Base-by-base conservation (phyloP, 257 asterid genomes). In the Solanum sejunctum region DNA sequence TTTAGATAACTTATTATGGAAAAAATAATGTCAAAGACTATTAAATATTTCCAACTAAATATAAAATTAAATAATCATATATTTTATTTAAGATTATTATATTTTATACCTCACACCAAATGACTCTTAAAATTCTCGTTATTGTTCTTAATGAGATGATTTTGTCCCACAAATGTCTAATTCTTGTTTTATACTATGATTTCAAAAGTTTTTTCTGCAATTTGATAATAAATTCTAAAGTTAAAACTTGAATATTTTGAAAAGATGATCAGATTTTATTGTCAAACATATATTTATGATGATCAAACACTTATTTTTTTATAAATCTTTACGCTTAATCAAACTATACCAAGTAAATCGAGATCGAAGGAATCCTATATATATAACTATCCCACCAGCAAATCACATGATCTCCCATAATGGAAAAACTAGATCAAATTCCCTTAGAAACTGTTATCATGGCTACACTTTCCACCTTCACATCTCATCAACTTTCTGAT, bases 381-480 rank as follows among this genome's bases (percentile, higher is more conserved):
- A 36, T 36, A 20, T 18, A 58, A 20, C 7, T 78, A 72, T 57
- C 21, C n/a, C 67, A 80, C 67, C 79, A 82, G 51, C 63, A 82
- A 60, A 58, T 85, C 90, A 88, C 91, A 87, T 90, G 89, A 83
- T 86, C 52, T 69, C 89, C 84, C 84, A 83, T 67, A 49, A 93
- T 91, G 95, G 91, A 88, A 54, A 70, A 70, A 39, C 88, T 87
- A 45, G 85, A 83, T 66, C 86, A 73, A 86, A 69, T 26, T 84
- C 86, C 94, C 47, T 75, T 91, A 52, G 61, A 72, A 60, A n/a
- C 92, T 90, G 87, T 81, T 83, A 83, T 96, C 89, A 93, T 93
- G 91, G 86, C 91, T 12, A 90, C 98, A 6, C 94, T 96, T 71
- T 91, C 98, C 39, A 84, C 92, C 64, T 93, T 94, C 81, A 77